Conservation (phyloP, 1,284 basidiomycete species). For the Pterulicium gracile region DNA sequence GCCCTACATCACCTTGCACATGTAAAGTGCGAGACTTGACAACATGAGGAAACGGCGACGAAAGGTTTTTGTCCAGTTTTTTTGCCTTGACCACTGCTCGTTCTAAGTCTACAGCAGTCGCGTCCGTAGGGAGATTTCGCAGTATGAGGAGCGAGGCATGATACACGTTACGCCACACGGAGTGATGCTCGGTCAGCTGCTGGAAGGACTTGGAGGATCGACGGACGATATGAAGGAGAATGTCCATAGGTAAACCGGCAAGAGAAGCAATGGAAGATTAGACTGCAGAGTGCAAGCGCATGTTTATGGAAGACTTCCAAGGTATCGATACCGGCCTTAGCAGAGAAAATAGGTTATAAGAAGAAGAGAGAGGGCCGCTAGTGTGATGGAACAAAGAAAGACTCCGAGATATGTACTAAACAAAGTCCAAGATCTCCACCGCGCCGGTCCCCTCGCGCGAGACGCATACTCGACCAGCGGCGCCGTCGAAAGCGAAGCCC, state of each 20-base stretch:
- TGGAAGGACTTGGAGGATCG: slow-evolving; percentile 3
- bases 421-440: not conserved
- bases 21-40: too few species aligned
- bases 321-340: too few species aligned
- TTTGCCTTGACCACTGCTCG: not conserved
- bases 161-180: slow-evolving; percentile 3
- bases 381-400: too few species aligned
- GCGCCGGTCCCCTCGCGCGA: not conserved
- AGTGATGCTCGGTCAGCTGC: not conserved
- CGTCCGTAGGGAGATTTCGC: not conserved
- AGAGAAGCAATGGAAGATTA: not conserved
- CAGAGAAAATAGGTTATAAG: too few species aligned
- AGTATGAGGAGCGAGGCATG: not conserved
- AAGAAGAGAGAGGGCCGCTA: too few species aligned
- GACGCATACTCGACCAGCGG: not conserved
- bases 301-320: too few species aligned
- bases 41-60: too few species aligned
- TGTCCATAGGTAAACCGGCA: not conserved
- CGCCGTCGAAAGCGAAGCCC: not conserved
- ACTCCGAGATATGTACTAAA: too few species aligned
- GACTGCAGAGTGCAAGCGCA: too few species aligned
- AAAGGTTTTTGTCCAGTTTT: not conserved
- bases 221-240: slow-evolving; percentile 1
- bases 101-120: not conserved
- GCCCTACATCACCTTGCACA: too few species aligned